Conservation (phyloP, 306 rosid species). For the Cyclanthera cordifolia region DNA sequence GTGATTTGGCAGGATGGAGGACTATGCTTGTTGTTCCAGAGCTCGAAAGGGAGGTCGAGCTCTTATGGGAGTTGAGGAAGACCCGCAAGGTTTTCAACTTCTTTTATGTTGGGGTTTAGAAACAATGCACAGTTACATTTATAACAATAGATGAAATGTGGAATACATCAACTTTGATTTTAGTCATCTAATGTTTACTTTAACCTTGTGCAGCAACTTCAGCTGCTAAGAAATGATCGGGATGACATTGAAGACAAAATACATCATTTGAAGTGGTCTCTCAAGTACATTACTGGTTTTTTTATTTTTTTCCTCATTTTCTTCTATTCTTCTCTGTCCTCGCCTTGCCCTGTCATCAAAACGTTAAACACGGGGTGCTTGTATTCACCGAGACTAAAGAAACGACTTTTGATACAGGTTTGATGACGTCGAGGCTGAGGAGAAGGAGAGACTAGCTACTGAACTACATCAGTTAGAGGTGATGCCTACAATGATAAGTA, state of each 20-base stretch:
- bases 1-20: conserved; percentile 65
- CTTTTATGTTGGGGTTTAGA: neutral
- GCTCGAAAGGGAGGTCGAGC: conserved; percentile 82
- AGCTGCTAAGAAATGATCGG: conserved; percentile 61
- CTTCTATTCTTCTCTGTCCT: neutral
- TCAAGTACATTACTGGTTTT: no score
- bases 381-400: conserved; percentile 8
- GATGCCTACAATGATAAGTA: neutral
- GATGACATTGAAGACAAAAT: conserved; percentile 75
- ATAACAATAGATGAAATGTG: neutral
- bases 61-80: conserved; percentile 67
- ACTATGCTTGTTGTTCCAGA: conserved; percentile 99
- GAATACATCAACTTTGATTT: neutral
- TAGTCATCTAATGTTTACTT: neutral
- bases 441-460: conserved; percentile 31
- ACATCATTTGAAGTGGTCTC: conserved; percentile 71
- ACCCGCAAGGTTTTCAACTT: conserved; percentile 59
- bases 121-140: neutral
- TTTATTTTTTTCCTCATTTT: conserved; percentile 11
- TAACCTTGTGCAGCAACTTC: conserved; percentile 49
- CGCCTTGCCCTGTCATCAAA: neutral
- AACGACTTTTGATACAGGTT: conserved; percentile 29
- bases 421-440: conserved; percentile 39
- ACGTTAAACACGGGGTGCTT: neutral
- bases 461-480: conserved; percentile 57